A percentile compares a stretch with the other conserved stretches of the same genome.
Conservation (phyloP, 23 red algal species). For the Gracilaria vermiculophylla region DNA sequence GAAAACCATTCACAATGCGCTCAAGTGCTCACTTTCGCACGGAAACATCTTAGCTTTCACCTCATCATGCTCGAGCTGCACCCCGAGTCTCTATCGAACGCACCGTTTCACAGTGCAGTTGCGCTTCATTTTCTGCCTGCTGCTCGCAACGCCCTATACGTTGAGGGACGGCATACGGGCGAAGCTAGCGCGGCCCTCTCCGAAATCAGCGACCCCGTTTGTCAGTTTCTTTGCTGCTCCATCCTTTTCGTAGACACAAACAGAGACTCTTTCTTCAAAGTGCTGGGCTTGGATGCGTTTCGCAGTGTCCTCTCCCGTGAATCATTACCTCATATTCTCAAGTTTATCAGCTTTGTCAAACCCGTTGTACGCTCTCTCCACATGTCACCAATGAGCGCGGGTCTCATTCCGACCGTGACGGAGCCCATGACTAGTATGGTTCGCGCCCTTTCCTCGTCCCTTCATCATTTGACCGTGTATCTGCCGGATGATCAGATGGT, state of each 20-base stretch:
- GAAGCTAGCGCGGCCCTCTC: background rate
- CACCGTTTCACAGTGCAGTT: background rate
- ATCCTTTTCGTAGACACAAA: background rate
- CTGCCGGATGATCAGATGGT: background rate
- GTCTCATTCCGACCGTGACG: background rate
- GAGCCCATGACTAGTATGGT: background rate
- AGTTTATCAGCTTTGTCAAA: background rate
- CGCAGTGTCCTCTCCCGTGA: background rate
- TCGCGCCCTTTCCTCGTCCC: background rate
- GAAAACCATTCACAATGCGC: background rate
- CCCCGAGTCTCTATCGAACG: background rate
- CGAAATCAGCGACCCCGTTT: background rate
- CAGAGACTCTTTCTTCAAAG: conserved; percentile 5
- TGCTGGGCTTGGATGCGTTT: background rate
- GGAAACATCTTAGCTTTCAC: background rate
- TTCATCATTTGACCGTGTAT: background rate
- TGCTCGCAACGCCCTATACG: background rate
- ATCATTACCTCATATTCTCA: background rate
- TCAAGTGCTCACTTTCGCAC: background rate
- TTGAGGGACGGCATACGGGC: background rate
- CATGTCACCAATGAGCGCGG: background rate
- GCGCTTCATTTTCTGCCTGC: background rate
- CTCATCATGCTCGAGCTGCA: background rate
- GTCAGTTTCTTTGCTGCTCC: background rate
- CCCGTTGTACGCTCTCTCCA: background rate